These are phyloP conservation scores for Calonectria pseudoturangicola DNA, from an alignment of 2,329 filamentous ascomycete genomes.

Conservation along the genomic window DNA sequence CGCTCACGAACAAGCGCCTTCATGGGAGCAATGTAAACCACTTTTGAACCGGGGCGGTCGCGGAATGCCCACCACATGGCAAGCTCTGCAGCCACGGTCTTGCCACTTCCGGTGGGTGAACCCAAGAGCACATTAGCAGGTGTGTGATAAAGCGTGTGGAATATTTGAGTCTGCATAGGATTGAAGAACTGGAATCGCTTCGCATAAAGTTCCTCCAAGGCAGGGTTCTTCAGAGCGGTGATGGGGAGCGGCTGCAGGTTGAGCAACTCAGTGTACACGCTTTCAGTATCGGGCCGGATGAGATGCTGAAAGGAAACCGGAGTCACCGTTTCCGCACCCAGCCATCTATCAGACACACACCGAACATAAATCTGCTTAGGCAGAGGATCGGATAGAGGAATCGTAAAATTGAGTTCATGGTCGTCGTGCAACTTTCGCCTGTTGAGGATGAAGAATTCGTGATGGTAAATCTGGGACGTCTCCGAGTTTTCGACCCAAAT, in stretches of 20 bases:
- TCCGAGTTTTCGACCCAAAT: constrained; percentile 99
- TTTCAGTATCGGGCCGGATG: constrained; percentile 97
- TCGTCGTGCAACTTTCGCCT: constrained; percentile 93
- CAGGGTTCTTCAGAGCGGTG: constrained; percentile 88
- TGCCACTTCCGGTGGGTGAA: constrained; percentile 96
- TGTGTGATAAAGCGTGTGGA: constrained; percentile 96
- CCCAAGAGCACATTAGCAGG: constrained; percentile 93
- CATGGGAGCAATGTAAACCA: constrained; percentile 99
- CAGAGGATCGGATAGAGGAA: constrained; percentile 92
- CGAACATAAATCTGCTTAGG: constrained; percentile 97
- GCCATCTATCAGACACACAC: constrained; percentile 95
- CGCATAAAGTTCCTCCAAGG: constrained; percentile 90
- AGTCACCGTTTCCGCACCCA: constrained; percentile 96
- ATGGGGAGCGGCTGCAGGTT: constrained; percentile 94
- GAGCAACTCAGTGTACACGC: constrained; percentile 94
- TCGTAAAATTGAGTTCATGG: constrained; percentile 99
- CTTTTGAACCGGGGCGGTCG: constrained; percentile 94
- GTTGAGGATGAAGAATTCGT: constrained; percentile 96
- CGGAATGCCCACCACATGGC: constrained; percentile 99
- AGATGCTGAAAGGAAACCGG: constrained; percentile 98
- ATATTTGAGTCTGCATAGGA: constrained; percentile 99
- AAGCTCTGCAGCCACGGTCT: constrained; percentile 95
- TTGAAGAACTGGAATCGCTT: constrained; percentile 97
- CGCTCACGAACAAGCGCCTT: constrained; percentile 97
- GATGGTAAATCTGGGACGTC: constrained; percentile 97